A percentile compares a stretch with the other conserved stretches of the same genome.
Conservation (phyloP, 306 rosid species). For the Rubus parviflorus region DNA sequence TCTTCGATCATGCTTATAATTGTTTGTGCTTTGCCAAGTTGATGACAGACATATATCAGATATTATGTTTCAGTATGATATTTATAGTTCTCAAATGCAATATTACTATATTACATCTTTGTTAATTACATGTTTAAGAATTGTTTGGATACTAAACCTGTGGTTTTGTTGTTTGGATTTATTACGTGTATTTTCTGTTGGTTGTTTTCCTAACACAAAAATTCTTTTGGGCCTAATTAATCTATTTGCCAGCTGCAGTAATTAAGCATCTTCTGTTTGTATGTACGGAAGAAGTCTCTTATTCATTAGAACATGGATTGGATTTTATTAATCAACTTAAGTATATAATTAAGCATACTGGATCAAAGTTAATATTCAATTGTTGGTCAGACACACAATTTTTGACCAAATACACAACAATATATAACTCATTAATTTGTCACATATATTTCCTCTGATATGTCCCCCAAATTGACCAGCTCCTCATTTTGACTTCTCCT, state of each 20-base stretch:
- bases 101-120: background rate
- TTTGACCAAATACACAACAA: background rate
- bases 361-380: background rate
- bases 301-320: background rate
- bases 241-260: background rate
- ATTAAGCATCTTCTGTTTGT: constrained; percentile 1
- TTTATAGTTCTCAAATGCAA: too few species aligned
- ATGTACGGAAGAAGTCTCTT: background rate
- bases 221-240: background rate
- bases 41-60: too few species aligned
- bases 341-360: background rate
- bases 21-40: too few species aligned
- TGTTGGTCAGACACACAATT: constrained; percentile 3
- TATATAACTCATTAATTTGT: background rate
- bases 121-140: background rate
- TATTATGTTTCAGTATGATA: too few species aligned
- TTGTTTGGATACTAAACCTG: background rate
- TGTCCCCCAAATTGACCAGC: constrained; percentile 3
- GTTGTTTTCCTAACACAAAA: background rate
- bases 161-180: background rate
- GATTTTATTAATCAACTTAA: background rate
- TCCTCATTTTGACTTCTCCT: background rate
- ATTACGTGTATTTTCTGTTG: background rate
- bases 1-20: too few species aligned
- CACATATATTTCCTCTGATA: background rate